A percentile compares a stretch with the other conserved stretches of the same genome.
phyloP scores from a whole-genome alignment of 2,329 filamentous ascomycete genomes.

The Dryadomyces sulphureus region DNA sequence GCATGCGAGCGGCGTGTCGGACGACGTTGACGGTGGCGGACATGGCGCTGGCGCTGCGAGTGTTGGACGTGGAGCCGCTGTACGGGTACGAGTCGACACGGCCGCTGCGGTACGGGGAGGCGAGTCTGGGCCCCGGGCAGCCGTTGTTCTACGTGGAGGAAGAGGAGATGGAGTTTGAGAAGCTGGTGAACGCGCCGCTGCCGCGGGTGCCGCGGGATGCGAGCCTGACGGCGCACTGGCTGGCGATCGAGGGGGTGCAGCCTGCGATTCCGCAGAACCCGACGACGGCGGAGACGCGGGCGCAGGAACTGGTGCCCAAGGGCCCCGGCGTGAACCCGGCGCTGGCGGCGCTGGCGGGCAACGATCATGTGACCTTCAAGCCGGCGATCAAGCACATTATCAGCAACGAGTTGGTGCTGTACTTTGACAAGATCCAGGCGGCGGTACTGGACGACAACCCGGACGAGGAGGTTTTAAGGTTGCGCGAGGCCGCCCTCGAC shows the following conservation, averaged over 20 bases:
- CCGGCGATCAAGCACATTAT: slow-evolving; percentile 91
- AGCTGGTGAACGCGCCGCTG: slow-evolving; percentile 89
- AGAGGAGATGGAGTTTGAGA: slow-evolving; percentile 97
- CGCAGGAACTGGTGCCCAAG: slow-evolving; percentile 78
- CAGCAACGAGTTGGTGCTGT: slow-evolving; percentile 88
- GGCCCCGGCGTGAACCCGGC: slow-evolving; percentile 77
- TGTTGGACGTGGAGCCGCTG: slow-evolving; percentile 84
- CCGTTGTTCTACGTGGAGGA: slow-evolving; percentile 96
- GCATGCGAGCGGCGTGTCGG: slow-evolving; percentile 83
- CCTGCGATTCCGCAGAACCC: slow-evolving; percentile 95
- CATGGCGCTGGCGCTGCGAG: slow-evolving; percentile 68
- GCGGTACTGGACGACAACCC: slow-evolving; percentile 80
- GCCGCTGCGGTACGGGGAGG: slow-evolving; percentile 82
- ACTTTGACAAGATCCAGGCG: slow-evolving; percentile 88
- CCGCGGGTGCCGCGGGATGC: slow-evolving; percentile 91
- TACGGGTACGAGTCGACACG: slow-evolving; percentile 93
- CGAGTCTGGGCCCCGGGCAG: slow-evolving; percentile 82
- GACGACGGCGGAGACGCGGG: slow-evolving; percentile 66
- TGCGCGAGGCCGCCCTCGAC: slow-evolving; percentile 71
- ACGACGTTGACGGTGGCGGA: slow-evolving; percentile 83
- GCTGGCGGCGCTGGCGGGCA: slow-evolving; percentile 67
- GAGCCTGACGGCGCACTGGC: slow-evolving; percentile 91
- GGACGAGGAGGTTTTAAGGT: slow-evolving; percentile 56
- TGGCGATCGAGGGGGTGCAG: slow-evolving; percentile 93
- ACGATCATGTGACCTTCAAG: slow-evolving; percentile 71